Base-by-base conservation (phyloP, 441 rosid genomes). In the Croton setiger region DNA sequence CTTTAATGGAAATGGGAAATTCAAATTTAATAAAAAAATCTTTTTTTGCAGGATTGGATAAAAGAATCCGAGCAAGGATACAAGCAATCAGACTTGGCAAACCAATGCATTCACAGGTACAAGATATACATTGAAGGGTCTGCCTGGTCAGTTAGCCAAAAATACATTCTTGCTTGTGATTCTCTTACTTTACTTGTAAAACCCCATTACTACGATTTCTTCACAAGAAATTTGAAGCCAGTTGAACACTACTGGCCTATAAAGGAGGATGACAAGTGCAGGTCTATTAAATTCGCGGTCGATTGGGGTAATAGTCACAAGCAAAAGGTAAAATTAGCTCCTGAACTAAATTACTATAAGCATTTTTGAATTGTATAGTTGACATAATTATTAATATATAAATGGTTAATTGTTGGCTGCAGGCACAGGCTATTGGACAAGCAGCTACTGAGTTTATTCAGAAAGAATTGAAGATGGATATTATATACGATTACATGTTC, bases 131-230 rank as follows among this genome's bases (percentile, higher is more conserved):
- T 91, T 17, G 98, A 94, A 82, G 97, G 98, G 12, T 82, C 86
- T 2, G 92, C 91, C 0, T 94, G 98, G 98, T 94, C 98, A 0
- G 98, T 93, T 11, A 93, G 98, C 41, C 89, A 89, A 74, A 91
- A 93, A 68, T 93, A 91, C 83, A 93, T 91, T 59, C 80, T 93
- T 58, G 95, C 98, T 8, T 93, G 97, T 70, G 91, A 94, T 73
- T 88, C 96, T 1, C 79, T 84, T 15, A 82, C 96, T 5, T 77
- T 93, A 5, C 63, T 88, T 0, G 91, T 88, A 33, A 85, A 71
- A 63, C 97, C 97, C 0, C 87, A 75, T 47, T 94, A 81, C 77
- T 86, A 82, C 14, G 97, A 94, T 63, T 94, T 91, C 81, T 91
- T 86, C 83, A 79, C 92, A 0, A 81, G 98, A 73, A 83, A 92